A percentile compares a stretch with the other conserved stretches of the same genome.
Conservation (phyloP, 495 filamentous ascomycete genomes). For the Aspergillus carlsbadensis region DNA sequence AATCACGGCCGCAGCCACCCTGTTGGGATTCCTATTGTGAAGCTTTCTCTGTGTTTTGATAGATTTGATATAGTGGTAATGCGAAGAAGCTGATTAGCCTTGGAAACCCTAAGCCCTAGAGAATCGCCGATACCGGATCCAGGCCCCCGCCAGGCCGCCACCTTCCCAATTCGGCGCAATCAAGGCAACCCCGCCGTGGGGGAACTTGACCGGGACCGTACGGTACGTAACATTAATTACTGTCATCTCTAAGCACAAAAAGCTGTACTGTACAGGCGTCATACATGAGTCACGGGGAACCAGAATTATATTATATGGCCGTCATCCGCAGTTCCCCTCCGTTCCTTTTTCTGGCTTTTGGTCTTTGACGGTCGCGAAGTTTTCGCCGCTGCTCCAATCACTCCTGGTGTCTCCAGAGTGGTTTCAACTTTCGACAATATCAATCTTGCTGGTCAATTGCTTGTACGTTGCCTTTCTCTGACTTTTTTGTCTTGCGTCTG, state of each 20-base stretch:
- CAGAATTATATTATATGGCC: conserved; percentile 15
- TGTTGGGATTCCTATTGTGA: no score
- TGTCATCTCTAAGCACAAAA: not conserved
- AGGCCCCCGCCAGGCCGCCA: conserved; percentile 20
- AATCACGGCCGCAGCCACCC: no score
- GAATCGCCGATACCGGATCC: conserved; percentile 19
- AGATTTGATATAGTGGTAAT: not conserved
- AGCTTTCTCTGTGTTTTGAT: not conserved
- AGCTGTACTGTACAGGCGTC: conserved; percentile 4
- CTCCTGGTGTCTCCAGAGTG: conserved; percentile 8
- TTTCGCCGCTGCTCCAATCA: conserved; percentile 30
- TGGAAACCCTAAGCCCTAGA: conserved; percentile 20
- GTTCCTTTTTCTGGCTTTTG: conserved; percentile 29
- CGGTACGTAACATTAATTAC: not conserved
- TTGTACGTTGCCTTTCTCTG: not conserved
- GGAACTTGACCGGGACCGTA: not conserved
- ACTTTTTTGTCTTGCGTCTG: not conserved
- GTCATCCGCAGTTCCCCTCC: conserved; percentile 22
- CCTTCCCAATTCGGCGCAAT: conserved; percentile 14
- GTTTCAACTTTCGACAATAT: not conserved
- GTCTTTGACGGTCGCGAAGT: conserved; percentile 31
- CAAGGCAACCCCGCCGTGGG: conserved; percentile 15
- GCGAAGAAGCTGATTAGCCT: conserved; percentile 10
- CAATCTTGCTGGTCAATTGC: conserved; percentile 9
- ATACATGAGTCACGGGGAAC: conserved; percentile 18